phyloP scores from a whole-genome alignment of 2,329 filamentous ascomycete species.

The Aureobasidium sp. region DNA sequence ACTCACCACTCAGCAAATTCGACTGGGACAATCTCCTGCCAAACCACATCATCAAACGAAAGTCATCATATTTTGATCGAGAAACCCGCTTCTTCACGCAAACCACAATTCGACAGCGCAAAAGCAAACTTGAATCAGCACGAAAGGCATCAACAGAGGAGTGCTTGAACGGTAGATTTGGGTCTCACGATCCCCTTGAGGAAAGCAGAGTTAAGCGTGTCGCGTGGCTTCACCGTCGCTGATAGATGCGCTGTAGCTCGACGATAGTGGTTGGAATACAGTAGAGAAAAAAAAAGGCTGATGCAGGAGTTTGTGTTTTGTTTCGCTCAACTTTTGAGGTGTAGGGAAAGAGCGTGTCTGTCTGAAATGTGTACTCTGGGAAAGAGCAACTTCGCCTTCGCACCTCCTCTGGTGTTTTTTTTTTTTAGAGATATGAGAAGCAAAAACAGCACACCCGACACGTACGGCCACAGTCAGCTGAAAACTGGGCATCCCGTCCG shows the following conservation, averaged over 20 bases:
- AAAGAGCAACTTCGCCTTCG: not conserved
- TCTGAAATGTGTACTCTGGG: not conserved
- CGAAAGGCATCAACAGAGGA: not conserved
- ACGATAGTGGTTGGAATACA: not conserved
- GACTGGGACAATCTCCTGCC: not conserved
- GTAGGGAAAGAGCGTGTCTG: not conserved
- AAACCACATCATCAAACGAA: not conserved
- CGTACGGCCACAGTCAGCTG: no score
- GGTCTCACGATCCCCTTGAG: not conserved
- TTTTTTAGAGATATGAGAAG: no score
- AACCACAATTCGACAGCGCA: not conserved
- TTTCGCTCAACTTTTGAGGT: not conserved
- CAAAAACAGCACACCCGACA: no score
- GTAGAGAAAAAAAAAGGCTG: no score
- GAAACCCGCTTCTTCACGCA: not conserved
- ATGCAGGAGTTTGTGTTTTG: not conserved
- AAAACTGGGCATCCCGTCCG: no score
- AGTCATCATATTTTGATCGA: not conserved
- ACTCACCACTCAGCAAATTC: not conserved
- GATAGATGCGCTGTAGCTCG: not conserved
- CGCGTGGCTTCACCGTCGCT: not conserved
- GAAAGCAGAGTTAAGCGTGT: not conserved
- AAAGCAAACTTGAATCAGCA: not conserved
- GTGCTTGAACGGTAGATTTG: not conserved
- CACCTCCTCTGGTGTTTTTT: not conserved